These are phyloP conservation scores for peach (Prunus persica) DNA, from an alignment of 306 rosid genomes.

Conservation along the genomic window DNA sequence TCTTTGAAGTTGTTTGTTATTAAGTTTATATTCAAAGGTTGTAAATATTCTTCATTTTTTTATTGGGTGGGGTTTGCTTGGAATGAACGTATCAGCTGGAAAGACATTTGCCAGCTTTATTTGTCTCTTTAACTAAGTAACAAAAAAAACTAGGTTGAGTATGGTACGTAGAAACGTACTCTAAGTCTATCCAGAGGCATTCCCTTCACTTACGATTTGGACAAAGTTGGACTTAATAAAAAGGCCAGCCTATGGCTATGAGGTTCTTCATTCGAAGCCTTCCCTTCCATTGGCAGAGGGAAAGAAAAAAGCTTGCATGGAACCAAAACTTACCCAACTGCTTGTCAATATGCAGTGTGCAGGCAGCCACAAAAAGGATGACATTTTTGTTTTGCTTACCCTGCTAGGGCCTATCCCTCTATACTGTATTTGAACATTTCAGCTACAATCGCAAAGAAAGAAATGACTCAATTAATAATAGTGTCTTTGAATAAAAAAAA, in stretches of 20 bases:
- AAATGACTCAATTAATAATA: too few relatives aligned
- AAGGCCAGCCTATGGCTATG: background rate
- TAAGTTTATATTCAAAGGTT: background rate
- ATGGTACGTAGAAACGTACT: too few relatives aligned
- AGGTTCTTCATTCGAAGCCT: background rate
- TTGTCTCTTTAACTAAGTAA: background rate
- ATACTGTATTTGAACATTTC: too few relatives aligned
- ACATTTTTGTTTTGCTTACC: background rate
- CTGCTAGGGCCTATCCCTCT: background rate
- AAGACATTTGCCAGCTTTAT: conserved; percentile 30
- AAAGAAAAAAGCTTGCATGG: too few relatives aligned
- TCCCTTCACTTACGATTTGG: background rate
- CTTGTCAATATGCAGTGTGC: too few relatives aligned
- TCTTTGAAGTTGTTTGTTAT: background rate
- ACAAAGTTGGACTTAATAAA: background rate
- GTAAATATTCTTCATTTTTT: too few relatives aligned
- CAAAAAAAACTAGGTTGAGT: background rate
- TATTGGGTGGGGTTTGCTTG: background rate
- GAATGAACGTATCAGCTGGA: conserved; percentile 22
- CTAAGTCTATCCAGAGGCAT: too few relatives aligned
- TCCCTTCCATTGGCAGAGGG: background rate
- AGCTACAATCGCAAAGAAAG: too few relatives aligned
- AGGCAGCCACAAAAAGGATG: background rate
- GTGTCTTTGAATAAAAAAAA: too few relatives aligned
- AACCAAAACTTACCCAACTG: too few relatives aligned